Base-by-base conservation (phyloP, 1,139 yeast species). In the Blastobotrys ciferrii region DNA sequence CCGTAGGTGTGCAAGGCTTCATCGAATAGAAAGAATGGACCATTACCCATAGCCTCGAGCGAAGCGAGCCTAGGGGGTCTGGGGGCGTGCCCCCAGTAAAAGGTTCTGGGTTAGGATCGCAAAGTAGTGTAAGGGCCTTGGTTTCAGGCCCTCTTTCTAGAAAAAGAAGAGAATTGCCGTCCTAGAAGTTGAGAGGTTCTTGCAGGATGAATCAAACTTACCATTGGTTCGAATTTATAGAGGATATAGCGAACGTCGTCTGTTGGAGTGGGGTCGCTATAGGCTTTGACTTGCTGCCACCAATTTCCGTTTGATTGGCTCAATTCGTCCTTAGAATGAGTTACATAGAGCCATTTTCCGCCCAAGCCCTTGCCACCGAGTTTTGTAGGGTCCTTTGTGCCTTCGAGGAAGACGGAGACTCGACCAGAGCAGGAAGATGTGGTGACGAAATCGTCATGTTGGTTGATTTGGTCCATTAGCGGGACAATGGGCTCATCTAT, bases 371-470 rank as follows among this genome's bases (percentile, higher is more conserved):
- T 87, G n/a, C 94, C 87, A 1, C 95, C 94, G 11, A 84, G 75
- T 58, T 80, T 79, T 0, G 54, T 36, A 12, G 23, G 31, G 3
- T 43, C 46, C 51, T 63, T 67, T 23, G 53, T 53, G 1, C 95
- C 95, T 62, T 87, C 95, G 2, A 84, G 66, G 61, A 84, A 87
- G 0, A 87, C 88, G 48, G 91, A 82, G 1, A 87, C 84, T 61
- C 96, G 70, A 1, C 96, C 96, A 0, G 95, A 86, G 56, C 96
- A 87, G 12, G 94, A 84, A 0, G 95, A 85, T 0, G 96, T 87
- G 1, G 95, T 87, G 6, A 87, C 92, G 82, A 85, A 77, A 58
- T 84, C 81, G 0, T 67, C 59, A 56, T 80, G 79, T 1, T 75
- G 58, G 59, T 87, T 87, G 58, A 87, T 84, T 32, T 82, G 66